These are phyloP conservation scores for Lichtheimia corymbifera DNA, from an alignment of 371 early-diverging fungal species.

Conservation along the genomic window DNA sequence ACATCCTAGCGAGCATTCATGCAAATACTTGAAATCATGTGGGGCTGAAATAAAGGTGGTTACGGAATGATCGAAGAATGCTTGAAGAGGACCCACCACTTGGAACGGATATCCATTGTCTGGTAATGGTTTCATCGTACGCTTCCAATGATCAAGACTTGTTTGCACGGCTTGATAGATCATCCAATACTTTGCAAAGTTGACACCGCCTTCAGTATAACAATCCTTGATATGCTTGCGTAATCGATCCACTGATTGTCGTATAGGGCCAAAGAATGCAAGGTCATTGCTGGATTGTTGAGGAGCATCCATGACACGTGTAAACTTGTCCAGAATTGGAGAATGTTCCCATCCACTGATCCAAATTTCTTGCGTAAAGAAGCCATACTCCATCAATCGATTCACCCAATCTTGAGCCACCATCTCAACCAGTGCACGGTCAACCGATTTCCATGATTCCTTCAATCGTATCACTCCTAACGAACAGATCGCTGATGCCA, in stretches of 20 bases:
- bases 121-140: neutral
- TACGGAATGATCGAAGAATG: conserved; percentile 42
- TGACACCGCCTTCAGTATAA: conserved; percentile 20
- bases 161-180: conserved; percentile 38
- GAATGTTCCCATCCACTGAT: conserved; percentile 27
- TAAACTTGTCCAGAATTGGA: conserved; percentile 5
- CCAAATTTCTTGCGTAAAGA: conserved; percentile 40
- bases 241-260: conserved; percentile 39
- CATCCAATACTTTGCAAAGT: conserved; percentile 45
- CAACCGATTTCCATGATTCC: conserved; percentile 76
- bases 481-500: conserved; percentile 74
- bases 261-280: conserved; percentile 46
- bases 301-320: conserved; percentile 11
- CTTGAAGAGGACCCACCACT: conserved; percentile 38
- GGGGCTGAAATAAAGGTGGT: conserved; percentile 44
- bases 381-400: conserved; percentile 53
- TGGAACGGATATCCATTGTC: conserved; percentile 3
- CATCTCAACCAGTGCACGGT: conserved; percentile 44
- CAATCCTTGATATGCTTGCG: conserved; percentile 24
- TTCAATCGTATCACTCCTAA: conserved; percentile 71
- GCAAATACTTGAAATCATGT: conserved; percentile 42
- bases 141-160: conserved; percentile 28
- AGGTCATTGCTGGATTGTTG: conserved; percentile 5
- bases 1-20: conserved; percentile 60
- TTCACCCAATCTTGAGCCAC: conserved; percentile 64